These are phyloP conservation scores for Psidium guajava DNA, from an alignment of 345 rosid species.

Conservation along the genomic window DNA sequence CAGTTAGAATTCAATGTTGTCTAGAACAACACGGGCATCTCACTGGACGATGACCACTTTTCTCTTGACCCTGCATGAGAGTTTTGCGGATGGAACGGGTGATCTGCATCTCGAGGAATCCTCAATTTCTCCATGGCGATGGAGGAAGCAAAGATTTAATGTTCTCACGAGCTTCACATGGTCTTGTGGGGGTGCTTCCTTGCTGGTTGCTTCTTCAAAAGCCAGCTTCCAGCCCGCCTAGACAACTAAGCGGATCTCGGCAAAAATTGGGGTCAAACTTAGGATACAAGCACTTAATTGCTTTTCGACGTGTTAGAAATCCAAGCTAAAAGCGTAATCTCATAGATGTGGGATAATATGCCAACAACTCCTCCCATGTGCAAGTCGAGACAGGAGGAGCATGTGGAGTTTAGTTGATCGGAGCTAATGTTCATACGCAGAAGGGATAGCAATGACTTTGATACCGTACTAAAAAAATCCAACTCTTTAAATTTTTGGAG, in stretches of 20 bases:
- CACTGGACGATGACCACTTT: background rate
- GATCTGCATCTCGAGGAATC: background rate
- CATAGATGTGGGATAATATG: background rate
- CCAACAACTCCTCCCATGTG: background rate
- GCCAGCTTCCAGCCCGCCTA: background rate
- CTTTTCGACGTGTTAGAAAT: background rate
- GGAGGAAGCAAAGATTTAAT: background rate
- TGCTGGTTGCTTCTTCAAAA: background rate
- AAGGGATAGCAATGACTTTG: accelerated
- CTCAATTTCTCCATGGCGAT: background rate
- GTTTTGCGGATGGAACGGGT: background rate
- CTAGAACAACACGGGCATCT: background rate
- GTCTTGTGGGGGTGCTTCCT: background rate
- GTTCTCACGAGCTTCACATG: background rate
- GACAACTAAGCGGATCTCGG: background rate
- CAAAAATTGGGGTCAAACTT: background rate
- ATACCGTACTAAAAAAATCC: background rate
- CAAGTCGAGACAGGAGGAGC: background rate
- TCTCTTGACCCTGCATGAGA: background rate
- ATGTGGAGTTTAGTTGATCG: background rate
- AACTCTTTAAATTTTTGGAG: background rate
- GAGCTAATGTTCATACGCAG: accelerated
- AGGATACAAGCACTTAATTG: background rate
- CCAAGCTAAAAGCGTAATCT: no score
- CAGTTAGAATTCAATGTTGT: background rate